Evolutionary conservation across 257 asterid species (phyloP).

Genomic region (Anisodus acutangulus): DNA sequence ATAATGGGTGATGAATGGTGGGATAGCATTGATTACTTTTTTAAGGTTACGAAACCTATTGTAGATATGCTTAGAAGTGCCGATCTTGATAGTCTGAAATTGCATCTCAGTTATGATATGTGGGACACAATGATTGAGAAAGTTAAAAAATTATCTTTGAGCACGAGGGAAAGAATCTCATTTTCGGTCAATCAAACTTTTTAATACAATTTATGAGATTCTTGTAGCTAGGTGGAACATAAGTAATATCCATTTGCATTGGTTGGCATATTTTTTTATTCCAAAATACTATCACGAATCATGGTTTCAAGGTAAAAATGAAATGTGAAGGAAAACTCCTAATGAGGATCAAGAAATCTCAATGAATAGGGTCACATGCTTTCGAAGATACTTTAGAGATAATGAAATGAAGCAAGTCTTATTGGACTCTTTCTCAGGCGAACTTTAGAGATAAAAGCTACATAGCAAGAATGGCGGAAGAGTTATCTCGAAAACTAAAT

Average conservation of each 20-base stretch:
- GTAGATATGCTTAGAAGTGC: not conserved
- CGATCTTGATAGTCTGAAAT: not conserved
- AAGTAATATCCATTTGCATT: no score
- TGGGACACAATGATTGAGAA: not conserved
- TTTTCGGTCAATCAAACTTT: not conserved
- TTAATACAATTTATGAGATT: no score
- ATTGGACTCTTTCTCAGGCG: no score
- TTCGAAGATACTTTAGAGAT: no score
- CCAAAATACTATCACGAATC: not conserved
- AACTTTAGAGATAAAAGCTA: no score
- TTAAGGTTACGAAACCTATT: no score
- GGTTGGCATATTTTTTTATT: not conserved
- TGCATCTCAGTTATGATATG: not conserved
- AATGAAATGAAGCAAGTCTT: not conserved
- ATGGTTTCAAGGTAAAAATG: not conserved
- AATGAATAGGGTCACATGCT: not conserved
- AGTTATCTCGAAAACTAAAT: no score
- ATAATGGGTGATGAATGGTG: no score
- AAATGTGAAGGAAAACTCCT: not conserved
- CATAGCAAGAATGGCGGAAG: no score
- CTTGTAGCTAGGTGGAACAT: not conserved
- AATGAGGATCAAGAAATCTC: not conserved
- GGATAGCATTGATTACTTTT: no score
- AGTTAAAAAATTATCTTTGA: not conserved
- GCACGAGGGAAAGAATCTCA: not conserved